Conservation (phyloP, 176 grass and related monocot species). For the Oropetium thomaeum region DNA sequence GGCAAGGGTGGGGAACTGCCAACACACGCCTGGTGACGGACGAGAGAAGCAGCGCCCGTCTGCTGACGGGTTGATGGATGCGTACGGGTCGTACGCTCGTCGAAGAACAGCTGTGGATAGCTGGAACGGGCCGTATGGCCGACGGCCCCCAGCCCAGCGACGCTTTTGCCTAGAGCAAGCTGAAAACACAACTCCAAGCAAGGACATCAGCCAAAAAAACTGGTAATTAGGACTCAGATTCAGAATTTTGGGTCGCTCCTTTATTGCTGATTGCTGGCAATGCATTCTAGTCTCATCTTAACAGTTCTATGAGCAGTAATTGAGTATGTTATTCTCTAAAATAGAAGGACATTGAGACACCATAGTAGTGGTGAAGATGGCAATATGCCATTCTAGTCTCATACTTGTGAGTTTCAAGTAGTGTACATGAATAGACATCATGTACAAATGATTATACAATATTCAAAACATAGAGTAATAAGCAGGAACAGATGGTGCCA, state of each 20-base stretch:
- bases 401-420: not conserved
- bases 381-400: too few species aligned
- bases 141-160: not conserved
- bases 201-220: too few species aligned
- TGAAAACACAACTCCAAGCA: not conserved
- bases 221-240: too few species aligned
- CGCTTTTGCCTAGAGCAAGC: not conserved
- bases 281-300: too few species aligned
- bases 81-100: not conserved
- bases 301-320: too few species aligned
- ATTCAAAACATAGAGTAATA: not conserved
- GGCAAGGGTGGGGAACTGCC: not conserved
- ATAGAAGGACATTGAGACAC: too few species aligned
- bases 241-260: too few species aligned
- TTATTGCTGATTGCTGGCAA: too few species aligned
- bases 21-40: not conserved
- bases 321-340: too few species aligned
- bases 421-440: not conserved
- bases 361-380: too few species aligned
- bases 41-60: not conserved
- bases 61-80: not conserved
- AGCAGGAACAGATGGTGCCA: not conserved
- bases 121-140: not conserved
- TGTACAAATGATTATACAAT: not conserved
- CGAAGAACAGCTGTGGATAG: conserved; percentile 21